Percentiles rank a stretch among this genome's conserved stretches.
These are phyloP conservation scores for Cyclocybe aegerita DNA, from an alignment of 768 basidiomycete genomes.

Conservation along the genomic window DNA sequence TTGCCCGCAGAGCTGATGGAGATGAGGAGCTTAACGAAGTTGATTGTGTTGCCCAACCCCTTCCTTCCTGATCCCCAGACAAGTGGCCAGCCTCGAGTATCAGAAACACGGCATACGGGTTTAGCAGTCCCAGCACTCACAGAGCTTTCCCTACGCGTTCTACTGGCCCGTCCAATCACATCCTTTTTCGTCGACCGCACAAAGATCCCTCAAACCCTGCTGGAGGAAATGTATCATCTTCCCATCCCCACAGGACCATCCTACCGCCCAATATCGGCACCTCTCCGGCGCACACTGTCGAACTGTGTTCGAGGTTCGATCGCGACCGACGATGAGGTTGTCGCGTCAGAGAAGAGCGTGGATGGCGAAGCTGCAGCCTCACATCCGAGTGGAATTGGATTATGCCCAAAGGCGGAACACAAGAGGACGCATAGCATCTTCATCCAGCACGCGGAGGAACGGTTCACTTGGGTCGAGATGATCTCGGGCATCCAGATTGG, in stretches of 20 bases:
- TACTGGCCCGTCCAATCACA: slow-evolving; percentile 26
- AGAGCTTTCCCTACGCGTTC: slow-evolving; percentile 33
- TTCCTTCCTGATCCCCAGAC: slow-evolving; percentile 38
- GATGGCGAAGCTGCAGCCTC: slow-evolving; percentile 17
- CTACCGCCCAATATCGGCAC: slow-evolving; percentile 22
- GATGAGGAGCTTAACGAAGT: slow-evolving; percentile 45
- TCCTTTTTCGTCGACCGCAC: slow-evolving; percentile 4
- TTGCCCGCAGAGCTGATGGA: slow-evolving; percentile 65
- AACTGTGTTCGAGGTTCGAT: slow-evolving; percentile 39
- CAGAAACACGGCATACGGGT: slow-evolving; percentile 19
- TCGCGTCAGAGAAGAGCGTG: neutral
- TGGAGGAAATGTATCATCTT: slow-evolving; percentile 31
- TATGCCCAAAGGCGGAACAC: slow-evolving; percentile 51
- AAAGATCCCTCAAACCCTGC: slow-evolving; percentile 21
- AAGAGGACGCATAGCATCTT: slow-evolving; percentile 38
- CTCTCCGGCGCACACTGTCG: slow-evolving; percentile 31
- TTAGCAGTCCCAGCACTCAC: slow-evolving; percentile 28
- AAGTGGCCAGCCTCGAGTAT: slow-evolving; percentile 18
- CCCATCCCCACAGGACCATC: slow-evolving; percentile 27
- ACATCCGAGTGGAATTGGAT: slow-evolving; percentile 35
- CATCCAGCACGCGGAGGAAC: slow-evolving; percentile 56
- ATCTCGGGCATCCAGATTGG: slow-evolving; percentile 55
- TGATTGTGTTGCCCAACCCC: slow-evolving; percentile 59
- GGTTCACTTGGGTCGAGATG: slow-evolving; percentile 61
- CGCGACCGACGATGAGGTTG: slow-evolving; percentile 18